Percentiles rank a stretch among this genome's conserved stretches.
phyloP scores from a whole-genome alignment of 2,329 filamentous ascomycete genomes.

The Alternaria sp. region DNA sequence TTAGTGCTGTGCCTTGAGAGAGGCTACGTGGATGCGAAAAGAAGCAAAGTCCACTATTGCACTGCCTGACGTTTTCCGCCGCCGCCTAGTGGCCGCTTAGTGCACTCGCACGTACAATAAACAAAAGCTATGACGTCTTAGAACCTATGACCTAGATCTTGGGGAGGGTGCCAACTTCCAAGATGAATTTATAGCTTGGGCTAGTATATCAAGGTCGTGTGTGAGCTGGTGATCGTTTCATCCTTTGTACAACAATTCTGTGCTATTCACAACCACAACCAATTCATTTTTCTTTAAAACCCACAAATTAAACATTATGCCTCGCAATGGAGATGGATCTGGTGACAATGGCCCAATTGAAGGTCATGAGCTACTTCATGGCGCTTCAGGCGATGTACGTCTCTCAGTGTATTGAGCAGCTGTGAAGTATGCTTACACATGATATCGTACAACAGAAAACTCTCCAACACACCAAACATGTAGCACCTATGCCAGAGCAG shows the following conservation, averaged over 20 bases:
- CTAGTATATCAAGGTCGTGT: constrained; percentile 7
- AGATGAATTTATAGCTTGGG: background rate
- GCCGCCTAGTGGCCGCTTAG: constrained; percentile 8
- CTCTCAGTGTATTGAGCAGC: too few species aligned
- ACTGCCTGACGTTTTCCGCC: constrained; percentile 9
- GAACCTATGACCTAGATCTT: constrained; percentile 5
- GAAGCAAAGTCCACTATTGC: constrained; percentile 1
- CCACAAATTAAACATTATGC: constrained; percentile 38
- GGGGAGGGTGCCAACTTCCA: constrained; percentile 16
- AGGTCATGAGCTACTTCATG: constrained; percentile 51
- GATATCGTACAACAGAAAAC: constrained; percentile 22
- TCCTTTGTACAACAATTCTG: background rate
- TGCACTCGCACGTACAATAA: constrained; percentile 4
- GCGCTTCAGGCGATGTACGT: constrained; percentile 48
- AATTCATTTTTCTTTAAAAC: background rate
- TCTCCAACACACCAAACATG: constrained; percentile 49
- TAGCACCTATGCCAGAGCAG: constrained; percentile 45
- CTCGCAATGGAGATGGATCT: constrained; percentile 54
- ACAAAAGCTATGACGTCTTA: constrained; percentile 15
- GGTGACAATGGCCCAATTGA: constrained; percentile 53
- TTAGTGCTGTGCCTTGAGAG: background rate
- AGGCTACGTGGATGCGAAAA: background rate
- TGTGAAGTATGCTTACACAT: background rate
- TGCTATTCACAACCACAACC: fast-evolving
- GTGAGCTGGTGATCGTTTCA: background rate